These are phyloP conservation scores for Diaporthe sp. DNA, from an alignment of 2,329 filamentous ascomycete species.

Conservation along the genomic window DNA sequence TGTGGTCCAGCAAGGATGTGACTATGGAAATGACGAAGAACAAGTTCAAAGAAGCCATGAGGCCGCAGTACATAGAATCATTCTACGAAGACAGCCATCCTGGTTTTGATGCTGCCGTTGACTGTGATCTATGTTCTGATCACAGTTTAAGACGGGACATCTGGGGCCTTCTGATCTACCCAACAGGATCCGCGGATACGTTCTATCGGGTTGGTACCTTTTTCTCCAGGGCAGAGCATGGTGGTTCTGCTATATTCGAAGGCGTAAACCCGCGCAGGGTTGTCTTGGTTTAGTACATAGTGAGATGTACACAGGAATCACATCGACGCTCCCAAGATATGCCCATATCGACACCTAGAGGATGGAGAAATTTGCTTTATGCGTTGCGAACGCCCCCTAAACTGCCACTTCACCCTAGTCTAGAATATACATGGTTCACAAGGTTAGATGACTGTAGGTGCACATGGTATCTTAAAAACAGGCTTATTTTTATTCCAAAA, in stretches of 20 bases:
- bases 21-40: fast-evolving
- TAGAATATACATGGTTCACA: neutral
- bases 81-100: neutral
- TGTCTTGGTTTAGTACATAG: neutral
- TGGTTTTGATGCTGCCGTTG: neutral
- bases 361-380: too few relatives aligned
- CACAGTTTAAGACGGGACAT: neutral
- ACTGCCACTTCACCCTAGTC: neutral
- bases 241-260: neutral
- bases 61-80: too few relatives aligned
- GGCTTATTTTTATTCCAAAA: conserved; percentile 4
- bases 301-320: neutral
- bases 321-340: neutral
- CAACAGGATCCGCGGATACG: neutral
- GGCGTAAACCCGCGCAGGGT: neutral
- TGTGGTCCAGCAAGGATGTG: too few relatives aligned
- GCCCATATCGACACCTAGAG: neutral
- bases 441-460: too few relatives aligned
- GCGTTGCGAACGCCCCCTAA: too few relatives aligned
- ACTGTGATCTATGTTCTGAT: neutral
- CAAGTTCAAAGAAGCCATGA: neutral
- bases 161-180: conserved; percentile 9
- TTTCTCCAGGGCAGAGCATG: neutral
- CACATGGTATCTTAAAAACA: neutral
- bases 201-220: conserved; percentile 5